phyloP scores from a whole-genome alignment of 768 basidiomycete genomes.

The Leccinum disarticulatum region DNA sequence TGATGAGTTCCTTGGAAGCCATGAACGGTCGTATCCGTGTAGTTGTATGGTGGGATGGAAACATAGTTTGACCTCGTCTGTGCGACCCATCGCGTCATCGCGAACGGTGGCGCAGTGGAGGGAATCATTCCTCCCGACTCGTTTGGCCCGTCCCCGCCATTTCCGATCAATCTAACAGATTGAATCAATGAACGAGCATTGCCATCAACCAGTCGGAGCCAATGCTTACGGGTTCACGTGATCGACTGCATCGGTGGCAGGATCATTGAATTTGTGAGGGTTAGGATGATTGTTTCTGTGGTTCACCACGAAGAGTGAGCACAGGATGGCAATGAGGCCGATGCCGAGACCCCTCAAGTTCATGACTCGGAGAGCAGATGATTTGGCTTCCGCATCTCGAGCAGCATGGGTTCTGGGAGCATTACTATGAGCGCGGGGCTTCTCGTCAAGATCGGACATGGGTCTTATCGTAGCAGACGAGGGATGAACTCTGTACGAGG shows the following conservation, averaged over 20 bases:
- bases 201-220: background rate
- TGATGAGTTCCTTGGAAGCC: constrained; percentile 82
- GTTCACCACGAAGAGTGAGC: constrained; percentile 12
- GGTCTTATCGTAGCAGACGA: background rate
- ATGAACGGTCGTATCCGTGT: constrained; percentile 57
- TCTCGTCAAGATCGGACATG: background rate
- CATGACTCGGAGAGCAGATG: background rate
- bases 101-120: constrained; percentile 75
- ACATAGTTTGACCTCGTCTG: constrained; percentile 78
- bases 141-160: constrained; percentile 69
- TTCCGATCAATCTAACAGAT: constrained; percentile 57
- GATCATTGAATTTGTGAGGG: constrained; percentile 27
- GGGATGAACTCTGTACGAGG: no score
- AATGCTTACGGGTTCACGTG: constrained; percentile 45
- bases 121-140: constrained; percentile 79
- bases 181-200: background rate
- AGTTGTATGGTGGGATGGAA: constrained; percentile 70
- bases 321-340: constrained; percentile 17
- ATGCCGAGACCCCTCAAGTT: constrained; percentile 10
- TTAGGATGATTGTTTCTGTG: constrained; percentile 2
- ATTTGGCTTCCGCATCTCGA: background rate
- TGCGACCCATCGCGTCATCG: constrained; percentile 84
- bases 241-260: constrained; percentile 41
- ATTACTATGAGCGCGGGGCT: background rate
- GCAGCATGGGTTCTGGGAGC: background rate